Base-by-base conservation (phyloP, 2,329 filamentous ascomycete species). In the Pyrenochaeta sp. region DNA sequence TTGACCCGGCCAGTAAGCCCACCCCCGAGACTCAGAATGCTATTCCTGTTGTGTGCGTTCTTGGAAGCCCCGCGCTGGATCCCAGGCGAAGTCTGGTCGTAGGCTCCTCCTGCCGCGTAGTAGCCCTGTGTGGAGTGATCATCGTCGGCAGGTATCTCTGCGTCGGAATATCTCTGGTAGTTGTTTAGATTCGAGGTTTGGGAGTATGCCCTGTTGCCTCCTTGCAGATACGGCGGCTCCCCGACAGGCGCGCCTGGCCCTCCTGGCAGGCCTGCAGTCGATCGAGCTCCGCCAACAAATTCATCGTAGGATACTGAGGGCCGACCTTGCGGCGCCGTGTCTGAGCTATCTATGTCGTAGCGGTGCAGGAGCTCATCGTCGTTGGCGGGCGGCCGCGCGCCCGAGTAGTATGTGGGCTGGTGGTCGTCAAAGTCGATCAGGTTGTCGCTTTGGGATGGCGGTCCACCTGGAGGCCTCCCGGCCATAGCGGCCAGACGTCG, bases 231-330 rank as follows among this genome's bases (percentile, higher is more conserved):
- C 14, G 71, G 77, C 51, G 56, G 60, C 53, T 75, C 67, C 36
- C 71, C 71, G 29, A 73, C 73, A 39, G 76, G 59, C 9, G 71
- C 69, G 51, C 76, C 78, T 54, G 80, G 77, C 33, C 78, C 75
- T 64, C 79, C 76, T 48, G 78, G 76, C 63, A 81, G 61, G 56
- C 71, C 76, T 69, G 79, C 60, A 7, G 59, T 53, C 54, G 82
- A 78, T 56, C 81, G 81, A 60, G 81, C 80, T 44, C 82, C 87
- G 60, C 94, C 94, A 58, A 98, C 89, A 75, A 97, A 98, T 68
- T 95, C 90, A 82, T 97, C 94, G 78, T 97, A 97, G 53, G 92
- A 96, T 46, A 94, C 87, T 21, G 93, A 97, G 46, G 92, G 91
- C 63, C 94, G 90, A 51, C 87, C 78, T 57, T 85, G 84, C 41